Base-by-base conservation (phyloP, 495 filamentous ascomycete genomes). In the Aspergillus incahuasiensis region DNA sequence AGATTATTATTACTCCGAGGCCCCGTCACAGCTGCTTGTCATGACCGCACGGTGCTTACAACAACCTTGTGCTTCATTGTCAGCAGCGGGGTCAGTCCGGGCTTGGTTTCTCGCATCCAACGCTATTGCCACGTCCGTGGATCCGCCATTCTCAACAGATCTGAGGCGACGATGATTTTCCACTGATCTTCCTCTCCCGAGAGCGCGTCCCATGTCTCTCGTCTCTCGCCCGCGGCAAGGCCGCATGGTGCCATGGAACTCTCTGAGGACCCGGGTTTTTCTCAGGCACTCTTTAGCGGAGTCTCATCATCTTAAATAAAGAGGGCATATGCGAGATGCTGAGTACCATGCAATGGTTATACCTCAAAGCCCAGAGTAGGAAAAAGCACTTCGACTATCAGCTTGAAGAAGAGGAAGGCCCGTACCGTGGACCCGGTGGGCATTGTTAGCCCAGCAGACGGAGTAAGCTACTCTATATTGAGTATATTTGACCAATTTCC, bases 181-280 rank as follows among this genome's bases (percentile, higher is more conserved):
- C 71, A 74, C 69, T 74, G 71, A 73, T 74, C 71, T 71, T 55
- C 69, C 68, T 57, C 65, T 52, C 71, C 59, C 57, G 59, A 54
- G 56, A 52, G 51, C 49, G 32, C 56, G 58, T 66, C 57, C 69
- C 65, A 59, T 62, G 63, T 65, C 61, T 62, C 58, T 24, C 56
- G 41, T 21, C 56, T 47, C n/a, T n/a, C n/a, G n/a, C n/a, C n/a
- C n/a, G n/a, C 45, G 62, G 58, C 41, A 45, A 59, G 44, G 51
- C 62, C 58, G 62, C 49, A 22, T 56, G 11, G 64, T 63, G 55
- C 58, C 65, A 58, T 60, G 68, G 65, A 57, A 45, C 55, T 52
- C 32, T 3, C 21, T 42, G 50, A 7, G 4, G 24, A 25, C 45
- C 7, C 45, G 13, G 9, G 32, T 11, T 35, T 12, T 35, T 15